phyloP scores from a whole-genome alignment of 2,329 filamentous ascomycete species.

The Sordariomycetes sp. region DNA sequence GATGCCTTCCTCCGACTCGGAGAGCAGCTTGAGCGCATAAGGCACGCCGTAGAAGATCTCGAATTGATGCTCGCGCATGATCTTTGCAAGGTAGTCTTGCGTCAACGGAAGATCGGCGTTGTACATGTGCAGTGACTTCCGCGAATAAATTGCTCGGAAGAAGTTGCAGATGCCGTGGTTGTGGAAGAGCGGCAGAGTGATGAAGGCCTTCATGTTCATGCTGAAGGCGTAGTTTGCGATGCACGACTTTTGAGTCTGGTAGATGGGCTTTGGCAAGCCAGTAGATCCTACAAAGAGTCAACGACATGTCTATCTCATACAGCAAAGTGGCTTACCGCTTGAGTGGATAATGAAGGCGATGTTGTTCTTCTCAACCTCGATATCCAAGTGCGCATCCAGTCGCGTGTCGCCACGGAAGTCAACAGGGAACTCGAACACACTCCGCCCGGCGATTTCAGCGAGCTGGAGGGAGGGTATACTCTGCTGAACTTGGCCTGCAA shows the following conservation, averaged over 20 bases:
- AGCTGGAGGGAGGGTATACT: slow-evolving; percentile 9
- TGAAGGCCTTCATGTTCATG: slow-evolving; percentile 35
- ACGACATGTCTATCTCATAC: slow-evolving; percentile 1
- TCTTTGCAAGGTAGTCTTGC: slow-evolving; percentile 27
- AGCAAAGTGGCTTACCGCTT: slow-evolving; percentile 16
- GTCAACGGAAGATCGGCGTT: slow-evolving; percentile 48
- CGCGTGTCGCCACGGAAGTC: slow-evolving; percentile 8
- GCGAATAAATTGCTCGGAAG: slow-evolving; percentile 38
- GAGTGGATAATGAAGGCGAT: slow-evolving; percentile 21
- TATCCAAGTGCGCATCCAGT: slow-evolving; percentile 9
- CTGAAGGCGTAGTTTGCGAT: slow-evolving; percentile 34
- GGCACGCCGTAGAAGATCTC: slow-evolving; percentile 52
- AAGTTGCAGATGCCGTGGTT: slow-evolving; percentile 47
- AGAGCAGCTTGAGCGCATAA: slow-evolving; percentile 52
- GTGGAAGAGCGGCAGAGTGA: slow-evolving; percentile 50
- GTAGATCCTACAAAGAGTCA: slow-evolving; percentile 39
- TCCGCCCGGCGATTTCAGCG: slow-evolving; percentile 14
- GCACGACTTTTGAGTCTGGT: slow-evolving; percentile 40
- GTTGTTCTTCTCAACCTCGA: slow-evolving; percentile 9
- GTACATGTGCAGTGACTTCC: slow-evolving; percentile 18
- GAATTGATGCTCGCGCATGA: slow-evolving; percentile 10
- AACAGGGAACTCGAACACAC: slow-evolving; percentile 13
- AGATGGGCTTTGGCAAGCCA: slow-evolving; percentile 54
- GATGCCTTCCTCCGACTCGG: slow-evolving; percentile 46
- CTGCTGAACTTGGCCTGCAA: slow-evolving; percentile 10